Evolutionary conservation across 2,329 filamentous ascomycete genomes (phyloP), one percentile per base, ranked within the genome.

Genomic region (Aspergillus sp.): DNA sequence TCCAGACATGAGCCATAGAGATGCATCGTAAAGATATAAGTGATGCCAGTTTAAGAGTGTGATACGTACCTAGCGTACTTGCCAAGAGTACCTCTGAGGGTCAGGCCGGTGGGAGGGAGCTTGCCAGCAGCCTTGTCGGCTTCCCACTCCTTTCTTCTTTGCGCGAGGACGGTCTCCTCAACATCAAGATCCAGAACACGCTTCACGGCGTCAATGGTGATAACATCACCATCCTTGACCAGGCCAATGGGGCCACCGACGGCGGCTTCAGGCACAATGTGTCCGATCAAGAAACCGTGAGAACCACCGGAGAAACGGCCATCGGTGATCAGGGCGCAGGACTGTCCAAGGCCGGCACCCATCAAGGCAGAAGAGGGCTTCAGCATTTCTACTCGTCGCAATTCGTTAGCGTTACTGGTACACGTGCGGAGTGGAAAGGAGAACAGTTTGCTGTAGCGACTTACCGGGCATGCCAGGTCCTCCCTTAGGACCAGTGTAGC

Each of bases 231-330:
- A 67, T 96, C 89, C 68, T 85, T 76, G n/a, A 95, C 89, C 10
- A 96, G 83, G 13, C 86, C 92, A 63, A 96, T 95, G 2, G 92
- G 92, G 0, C 92, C 92, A 53, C 92, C 92, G 66, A 91, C 90
- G 72, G 91, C 89, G 8, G 92, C 92, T 79, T 96, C 92, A 25
- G 92, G 92, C 43, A 93, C 91, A 63, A 96, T 90, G 78, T 95
- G 91, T 1, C 91, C 91, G 70, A 95, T 94, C 67, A 95, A 81
- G 84, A 95, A 95, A 41, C 91, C 91, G 83, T 95, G 91, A 63
- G 86, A 90, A 55, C 91, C 92, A 60, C 92, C 92, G 8, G 75
- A 78, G 72, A 78, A 78, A 52, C 76, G 74, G 23, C 89, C 89
- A 69, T 91, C 89, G 1, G 89, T 91, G 75, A 91, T 88, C 39